Base-by-base conservation (phyloP, 495 filamentous ascomycete species). In the Achaetomiella virescens region DNA sequence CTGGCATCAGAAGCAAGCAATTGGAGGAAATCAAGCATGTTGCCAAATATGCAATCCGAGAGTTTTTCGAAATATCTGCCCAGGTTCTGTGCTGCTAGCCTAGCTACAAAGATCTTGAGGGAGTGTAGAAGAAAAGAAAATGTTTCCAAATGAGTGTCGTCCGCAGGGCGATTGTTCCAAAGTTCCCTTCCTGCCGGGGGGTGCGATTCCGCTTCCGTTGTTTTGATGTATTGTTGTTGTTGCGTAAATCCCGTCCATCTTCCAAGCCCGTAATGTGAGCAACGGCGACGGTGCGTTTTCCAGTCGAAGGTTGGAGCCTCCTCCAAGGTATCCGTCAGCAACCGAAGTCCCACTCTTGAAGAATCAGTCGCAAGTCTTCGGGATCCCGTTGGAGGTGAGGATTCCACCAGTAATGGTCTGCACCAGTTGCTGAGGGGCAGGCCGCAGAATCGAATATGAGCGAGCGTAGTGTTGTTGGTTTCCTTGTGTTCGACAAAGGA, bases 81-180 rank as follows among this genome's bases (percentile, higher is more conserved):
- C 22, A 25, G 55, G 48, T 52, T 57, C 55, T 57, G 40, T 45
- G 41, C 55, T 47, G 48, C 35, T 36, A 56, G 54, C 53, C 55
- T 51, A 57, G 54, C 54, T 50, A 57, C 55, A 57, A 57, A 52
- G 54, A 57, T 57, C 46, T 29, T 36, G 20, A 49, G 46, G 46
- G 46, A 36, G 29, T 36, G 18, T 27, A 38, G 22, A 38, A 54
- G 2, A 38, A 31, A 37, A 8, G 27, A 46, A 54, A 46, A 27
- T 33, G 11, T 43, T 2, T 15, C 18, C 11, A 21, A 54, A 40
- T 27, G 52, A 54, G 3, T 47, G 53, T 57, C 27, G 38, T 17
- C 10, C 49, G 43, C 41, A 55, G 35, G 44, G 15, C 10, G 29
- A 42, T 42, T 47, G 35, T 48, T 55, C 44, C 52, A 55, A 48